phyloP scores from a whole-genome alignment of 192 early-diverging fungal species.

The Mortierella claussenii region DNA sequence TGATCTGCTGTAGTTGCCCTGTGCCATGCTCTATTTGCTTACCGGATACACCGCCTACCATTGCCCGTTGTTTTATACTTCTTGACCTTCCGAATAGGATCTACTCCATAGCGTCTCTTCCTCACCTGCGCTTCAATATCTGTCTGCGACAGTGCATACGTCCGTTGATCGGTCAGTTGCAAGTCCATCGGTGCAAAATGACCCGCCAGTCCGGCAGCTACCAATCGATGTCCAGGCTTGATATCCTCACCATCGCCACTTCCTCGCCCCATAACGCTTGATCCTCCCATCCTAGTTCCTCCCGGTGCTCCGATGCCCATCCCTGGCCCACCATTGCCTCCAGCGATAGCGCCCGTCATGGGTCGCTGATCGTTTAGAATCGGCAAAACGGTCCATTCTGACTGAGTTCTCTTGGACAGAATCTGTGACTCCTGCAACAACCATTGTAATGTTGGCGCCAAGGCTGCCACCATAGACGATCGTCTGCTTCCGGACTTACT shows the following conservation, averaged over 20 bases:
- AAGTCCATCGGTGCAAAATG: constrained; percentile 21
- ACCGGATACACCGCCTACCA: constrained; percentile 45
- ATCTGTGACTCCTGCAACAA: constrained; percentile 27
- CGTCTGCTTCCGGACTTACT: constrained; percentile 18
- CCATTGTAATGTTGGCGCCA: constrained; percentile 19
- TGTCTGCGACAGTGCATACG: constrained; percentile 1
- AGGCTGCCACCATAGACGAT: constrained; percentile 5
- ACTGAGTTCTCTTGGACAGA: constrained; percentile 16
- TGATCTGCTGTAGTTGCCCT: background rate
- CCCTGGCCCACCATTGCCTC: background rate
- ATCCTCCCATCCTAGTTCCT: background rate
- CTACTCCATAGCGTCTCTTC: constrained; percentile 43
- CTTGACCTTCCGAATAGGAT: constrained; percentile 50
- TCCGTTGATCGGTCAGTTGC: background rate
- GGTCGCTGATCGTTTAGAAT: constrained; percentile 24
- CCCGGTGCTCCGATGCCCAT: background rate
- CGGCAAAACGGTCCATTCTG: constrained; percentile 45
- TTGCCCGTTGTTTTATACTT: constrained; percentile 41
- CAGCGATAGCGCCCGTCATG: background rate
- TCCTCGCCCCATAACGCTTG: too few relatives aligned
- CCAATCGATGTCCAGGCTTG: constrained; percentile 7
- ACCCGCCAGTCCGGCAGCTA: constrained; percentile 6
- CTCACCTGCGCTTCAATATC: constrained; percentile 48
- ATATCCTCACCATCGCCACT: background rate
- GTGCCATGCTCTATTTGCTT: background rate